Conservation (phyloP, 176 grass and related monocot species). For the Canna indica region DNA sequence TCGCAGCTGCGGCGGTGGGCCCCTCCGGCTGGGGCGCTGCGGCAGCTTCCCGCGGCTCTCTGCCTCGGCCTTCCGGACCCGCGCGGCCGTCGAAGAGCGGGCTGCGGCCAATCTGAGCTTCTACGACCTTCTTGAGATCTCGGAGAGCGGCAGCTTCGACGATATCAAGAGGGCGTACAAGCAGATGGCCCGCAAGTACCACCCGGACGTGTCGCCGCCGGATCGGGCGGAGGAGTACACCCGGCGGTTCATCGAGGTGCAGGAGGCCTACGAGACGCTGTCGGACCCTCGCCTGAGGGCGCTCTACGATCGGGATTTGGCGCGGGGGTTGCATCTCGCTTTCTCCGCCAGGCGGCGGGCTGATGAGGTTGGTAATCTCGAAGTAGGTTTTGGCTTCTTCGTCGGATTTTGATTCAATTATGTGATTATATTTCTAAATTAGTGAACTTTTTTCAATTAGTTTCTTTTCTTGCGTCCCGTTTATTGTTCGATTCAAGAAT, state of each 20-base stretch:
- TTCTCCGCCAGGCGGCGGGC: constrained; percentile 22
- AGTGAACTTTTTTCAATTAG: neutral
- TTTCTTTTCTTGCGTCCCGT: no score
- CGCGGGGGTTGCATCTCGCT: constrained; percentile 40
- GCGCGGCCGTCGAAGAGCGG: neutral
- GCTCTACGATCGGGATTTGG: constrained; percentile 52
- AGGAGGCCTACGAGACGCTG: constrained; percentile 85
- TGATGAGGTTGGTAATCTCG: neutral
- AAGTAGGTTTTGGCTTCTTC: neutral
- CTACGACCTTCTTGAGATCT: constrained; percentile 66
- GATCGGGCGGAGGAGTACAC: constrained; percentile 54
- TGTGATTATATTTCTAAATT: no score
- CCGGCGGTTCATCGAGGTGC: constrained; percentile 67
- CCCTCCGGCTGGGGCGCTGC: neutral
- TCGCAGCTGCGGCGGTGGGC: neutral
- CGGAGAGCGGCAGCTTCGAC: constrained; percentile 39
- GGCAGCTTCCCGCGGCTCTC: neutral
- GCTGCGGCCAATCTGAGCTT: constrained; percentile 28
- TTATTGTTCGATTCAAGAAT: no score
- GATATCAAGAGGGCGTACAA: constrained; percentile 71
- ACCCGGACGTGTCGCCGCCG: constrained; percentile 73
- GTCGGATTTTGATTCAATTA: neutral
- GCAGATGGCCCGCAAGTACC: constrained; percentile 67
- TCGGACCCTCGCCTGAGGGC: constrained; percentile 60
- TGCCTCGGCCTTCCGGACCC: neutral